Conservation (phyloP, 108 stramenopile species). For the Cylindrotheca fusiformis region DNA sequence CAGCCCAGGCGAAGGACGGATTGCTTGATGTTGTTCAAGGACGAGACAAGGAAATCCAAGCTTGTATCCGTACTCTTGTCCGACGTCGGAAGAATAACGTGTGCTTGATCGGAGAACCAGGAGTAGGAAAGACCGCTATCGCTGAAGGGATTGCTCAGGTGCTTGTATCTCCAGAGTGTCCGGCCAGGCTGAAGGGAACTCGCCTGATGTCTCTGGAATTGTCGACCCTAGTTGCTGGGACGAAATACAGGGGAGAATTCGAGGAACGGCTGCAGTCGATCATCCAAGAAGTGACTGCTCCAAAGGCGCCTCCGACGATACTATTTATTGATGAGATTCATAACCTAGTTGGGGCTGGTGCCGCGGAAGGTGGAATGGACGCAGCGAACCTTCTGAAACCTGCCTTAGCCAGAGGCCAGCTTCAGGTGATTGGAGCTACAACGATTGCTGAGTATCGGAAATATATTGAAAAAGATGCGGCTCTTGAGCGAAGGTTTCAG, state of each 20-base stretch:
- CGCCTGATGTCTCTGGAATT: slow-evolving; percentile 81
- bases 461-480: slow-evolving; percentile 92
- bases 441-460: slow-evolving; percentile 89
- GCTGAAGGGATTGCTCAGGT: slow-evolving; percentile 86
- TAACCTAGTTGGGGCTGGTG: slow-evolving; percentile 80
- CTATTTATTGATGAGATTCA: slow-evolving; percentile 85
- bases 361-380: slow-evolving; percentile 88
- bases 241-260: slow-evolving; percentile 88
- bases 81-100: slow-evolving; percentile 88
- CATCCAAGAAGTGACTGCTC: slow-evolving; percentile 75
- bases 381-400: slow-evolving; percentile 93
- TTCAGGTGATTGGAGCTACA: slow-evolving; percentile 90
- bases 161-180: slow-evolving; percentile 66
- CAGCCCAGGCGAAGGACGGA: slow-evolving; percentile 57
- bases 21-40: slow-evolving; percentile 69
- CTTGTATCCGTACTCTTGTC: slow-evolving; percentile 63
- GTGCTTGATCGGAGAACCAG: slow-evolving; percentile 75
- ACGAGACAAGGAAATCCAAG: slow-evolving; percentile 73
- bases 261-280: slow-evolving; percentile 86
- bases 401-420: slow-evolving; percentile 75
- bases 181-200: slow-evolving; percentile 60
- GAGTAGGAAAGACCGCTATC: slow-evolving; percentile 82
- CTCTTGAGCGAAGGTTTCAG: slow-evolving; percentile 87
- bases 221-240: slow-evolving; percentile 78
- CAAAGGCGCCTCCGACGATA: slow-evolving; percentile 77